phyloP scores from a whole-genome alignment of 768 basidiomycete genomes.

The Rossbeevera mucosa region DNA sequence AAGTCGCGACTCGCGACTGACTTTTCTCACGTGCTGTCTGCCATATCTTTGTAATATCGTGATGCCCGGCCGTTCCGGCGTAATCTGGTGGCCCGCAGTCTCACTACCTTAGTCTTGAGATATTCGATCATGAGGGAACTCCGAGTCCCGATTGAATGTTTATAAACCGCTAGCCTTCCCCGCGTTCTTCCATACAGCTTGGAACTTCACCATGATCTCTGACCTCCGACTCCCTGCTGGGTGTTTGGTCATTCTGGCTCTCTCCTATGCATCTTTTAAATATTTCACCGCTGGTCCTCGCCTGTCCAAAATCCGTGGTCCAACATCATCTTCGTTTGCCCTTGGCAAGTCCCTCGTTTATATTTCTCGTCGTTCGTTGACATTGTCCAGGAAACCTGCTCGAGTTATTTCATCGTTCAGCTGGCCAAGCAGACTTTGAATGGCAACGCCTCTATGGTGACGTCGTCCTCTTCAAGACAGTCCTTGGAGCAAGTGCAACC shows the following conservation, averaged over 20 bases:
- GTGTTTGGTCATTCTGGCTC: constrained; percentile 5
- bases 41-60: no score
- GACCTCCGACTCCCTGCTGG: background rate
- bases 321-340: constrained; percentile 21
- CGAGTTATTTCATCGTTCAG: no score
- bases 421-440: no score
- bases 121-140: constrained; percentile 4
- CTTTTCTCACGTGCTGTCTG: no score
- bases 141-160: background rate
- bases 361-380: constrained; percentile 17
- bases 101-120: background rate
- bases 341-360: constrained; percentile 7
- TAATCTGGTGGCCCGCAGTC: background rate
- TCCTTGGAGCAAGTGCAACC: no score
- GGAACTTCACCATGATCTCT: constrained; percentile 12
- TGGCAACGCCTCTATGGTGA: no score
- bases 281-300: background rate
- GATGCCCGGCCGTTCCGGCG: background rate
- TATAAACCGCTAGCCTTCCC: background rate
- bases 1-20: no score
- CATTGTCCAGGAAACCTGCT: constrained; percentile 23
- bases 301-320: constrained; percentile 17
- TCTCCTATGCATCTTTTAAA: constrained; percentile 2
- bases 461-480: no score
- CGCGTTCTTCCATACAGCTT: background rate